Base-by-base conservation (phyloP, 2,329 filamentous ascomycete species). In the Colletotrichum nymphaeae region DNA sequence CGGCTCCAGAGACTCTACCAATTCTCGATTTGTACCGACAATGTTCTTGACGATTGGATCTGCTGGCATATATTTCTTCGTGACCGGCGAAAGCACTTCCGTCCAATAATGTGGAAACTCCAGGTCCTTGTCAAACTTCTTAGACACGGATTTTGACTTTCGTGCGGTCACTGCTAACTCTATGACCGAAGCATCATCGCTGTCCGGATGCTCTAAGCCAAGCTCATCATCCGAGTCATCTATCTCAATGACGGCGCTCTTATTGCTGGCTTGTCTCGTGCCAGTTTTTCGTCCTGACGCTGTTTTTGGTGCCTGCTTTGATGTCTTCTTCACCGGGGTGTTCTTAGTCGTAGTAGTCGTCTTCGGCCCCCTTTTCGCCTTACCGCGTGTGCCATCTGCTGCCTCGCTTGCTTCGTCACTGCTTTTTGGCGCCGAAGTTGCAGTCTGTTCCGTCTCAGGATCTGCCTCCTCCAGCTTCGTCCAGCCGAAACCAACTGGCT, bases 41-140 rank as follows among this genome's bases (percentile, higher is more conserved):
- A 93, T 78, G 26, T 88, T 90, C 68, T 90, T 92, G 63, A 95
- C 89, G 6, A 94, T 85, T 0, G 94, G 88, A 71, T 98, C 95
- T 2, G 98, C 93, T 0, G 95, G 88, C 9, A 97, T 88, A 69
- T 93, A 95, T 62, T 91, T 94, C 67, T 94, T 90, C 0, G 94
- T 96, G 4, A 94, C 87, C 2, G 95, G 93, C 0, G 95, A 98
- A 2, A 97, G 86, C 3, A 94, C 93, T 81, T 99, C 97, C 0
- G 93, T 93, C 97, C 97, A 99, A 81, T 98, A 98, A 63, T 94
- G 93, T 1, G 97, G 95, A 76, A 93, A 97, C 2, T 92, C 90
- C 32, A 98, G 86, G 76, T 97, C 95, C 24, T 88, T 87, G 77
- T 97, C 95, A 77, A 92, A 94, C 67, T 88, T 86, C 72, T 86